Base-by-base conservation (phyloP, 2,329 filamentous ascomycete genomes). In the Colletotrichum filicis region DNA sequence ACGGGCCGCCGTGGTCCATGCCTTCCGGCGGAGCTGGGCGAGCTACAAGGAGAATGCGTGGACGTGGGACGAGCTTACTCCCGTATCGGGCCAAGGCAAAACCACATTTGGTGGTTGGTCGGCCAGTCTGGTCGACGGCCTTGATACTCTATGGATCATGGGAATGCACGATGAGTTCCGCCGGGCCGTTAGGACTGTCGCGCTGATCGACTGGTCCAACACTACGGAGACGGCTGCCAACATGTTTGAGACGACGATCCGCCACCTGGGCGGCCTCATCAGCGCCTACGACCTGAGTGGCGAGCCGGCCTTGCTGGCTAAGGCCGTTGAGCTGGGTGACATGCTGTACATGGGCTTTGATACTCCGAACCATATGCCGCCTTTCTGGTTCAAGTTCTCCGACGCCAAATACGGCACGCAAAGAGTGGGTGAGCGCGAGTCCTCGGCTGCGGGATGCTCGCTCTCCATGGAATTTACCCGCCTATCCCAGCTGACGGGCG, bases 381-480 rank as follows among this genome's bases (percentile, higher is more conserved):
- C 83, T 16, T 85, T 85, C 76, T 83, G 80, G 76, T 83, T 87
- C 73, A 77, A 84, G 78, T 93, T 79, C 66, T 71, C 78, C 7
- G 79, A 79, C 30, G 85, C 84, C 26, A 83, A 81, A 64, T 73
- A 77, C 9, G 86, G 85, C 35, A 72, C 74, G 49, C 83, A 86
- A 61, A 71, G 61, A 7, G 82, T 82, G 26, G 80, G 83, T 55
- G 71, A 74, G 16, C 79, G 77, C 66, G 84, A 86, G 76, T 81
- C 84, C 3, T 81, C 82, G 8, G 87, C 87, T 32, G 85, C 84
- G n/a, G 82, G 83, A 19, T 93, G 93, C 37, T 93, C 92, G 11
- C 85, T 95, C 68, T 91, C 90, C 9, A 81, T 96, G 71, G 93
- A 95, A 79, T 94, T 95, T 79, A 94, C 92, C 2, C 86, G 93